Evolutionary conservation across 176 grass and related monocot genomes (phyloP), one percentile per base, ranked within the genome.

Genomic region (Aegilops sharonensis): DNA sequence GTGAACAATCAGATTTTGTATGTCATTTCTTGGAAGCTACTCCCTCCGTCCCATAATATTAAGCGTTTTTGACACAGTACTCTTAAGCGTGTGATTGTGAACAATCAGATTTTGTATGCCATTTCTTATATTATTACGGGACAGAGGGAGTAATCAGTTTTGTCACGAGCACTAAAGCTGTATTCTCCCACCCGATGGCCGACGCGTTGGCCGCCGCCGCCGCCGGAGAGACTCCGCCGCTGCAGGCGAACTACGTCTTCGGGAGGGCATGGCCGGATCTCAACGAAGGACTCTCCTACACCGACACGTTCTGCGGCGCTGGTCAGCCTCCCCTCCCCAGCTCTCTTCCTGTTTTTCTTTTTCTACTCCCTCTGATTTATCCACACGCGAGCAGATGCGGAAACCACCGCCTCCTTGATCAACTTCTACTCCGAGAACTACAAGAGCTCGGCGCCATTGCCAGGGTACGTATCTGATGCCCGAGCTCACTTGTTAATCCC

Each of bases 271-370:
- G 95, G 95, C 89, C 84, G 6, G 95, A 98, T 43, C 75, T 92
- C 86, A 98, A 98, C 90, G 86, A 89, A 35, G 95, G 95, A 3
- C 86, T 98, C 71, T 89, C 79, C 30, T 98, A 98, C 88, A 94
- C 88, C 14, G 91, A 98, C 78, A 82, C 87, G 62, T 83, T 94
- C 79, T 82, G 85, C 54, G 87, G 89, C 81, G 40, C 76, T 78
- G 88, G 95, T 92, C 31, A 66, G 35, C 59, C 18, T 59, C 64
- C 75, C 47, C 12, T 15, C 39, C 64, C 70, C 21, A 24, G 11
- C 42, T 42, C 31, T 60, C 77, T 76, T 76, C 15, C 29, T 35
- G 48, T 52, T 52, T 52, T 52, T 15, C 13, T 8, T 12, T 72
- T 87, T 18, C 0, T 76, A 52, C 72, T 18, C 75, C 15, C 48